A percentile compares a stretch with the other conserved stretches of the same genome.
Evolutionary conservation across 2,329 filamentous ascomycete genomes (phyloP).

Genomic region (Aspergillus glaucus): DNA sequence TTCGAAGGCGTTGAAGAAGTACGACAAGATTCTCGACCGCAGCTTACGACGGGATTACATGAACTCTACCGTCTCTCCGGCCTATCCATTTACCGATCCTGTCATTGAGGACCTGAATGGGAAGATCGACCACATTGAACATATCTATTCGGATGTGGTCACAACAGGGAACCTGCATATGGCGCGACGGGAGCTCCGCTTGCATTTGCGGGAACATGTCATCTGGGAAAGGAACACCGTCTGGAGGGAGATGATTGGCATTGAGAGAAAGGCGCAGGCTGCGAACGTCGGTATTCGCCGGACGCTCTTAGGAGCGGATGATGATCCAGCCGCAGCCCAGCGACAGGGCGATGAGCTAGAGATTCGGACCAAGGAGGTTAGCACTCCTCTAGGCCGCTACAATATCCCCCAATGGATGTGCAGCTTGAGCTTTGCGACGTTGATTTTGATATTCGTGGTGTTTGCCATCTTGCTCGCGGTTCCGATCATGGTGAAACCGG

Average conservation of each 20-base stretch:
- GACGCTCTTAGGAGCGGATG: conserved; percentile 70
- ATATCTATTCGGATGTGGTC: conserved; percentile 72
- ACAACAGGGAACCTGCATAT: conserved; percentile 71
- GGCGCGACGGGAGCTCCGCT: conserved; percentile 76
- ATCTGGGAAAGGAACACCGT: conserved; percentile 99
- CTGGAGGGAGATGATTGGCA: conserved; percentile 97
- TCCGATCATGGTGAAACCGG: conserved; percentile 76
- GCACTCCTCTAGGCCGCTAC: conserved; percentile 73
- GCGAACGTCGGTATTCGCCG: conserved; percentile 76
- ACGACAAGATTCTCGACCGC: conserved; percentile 89
- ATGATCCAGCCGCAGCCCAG: conserved; percentile 60
- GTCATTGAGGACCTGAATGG: conserved; percentile 66
- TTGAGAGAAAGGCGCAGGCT: conserved; percentile 90
- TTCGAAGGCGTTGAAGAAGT: conserved; percentile 94
- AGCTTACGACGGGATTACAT: conserved; percentile 74
- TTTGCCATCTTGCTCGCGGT: conserved; percentile 69
- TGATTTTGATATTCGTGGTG: conserved; percentile 63
- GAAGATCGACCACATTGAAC: conserved; percentile 68
- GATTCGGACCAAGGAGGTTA: conserved; percentile 59
- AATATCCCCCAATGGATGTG: conserved; percentile 74
- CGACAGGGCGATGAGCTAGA: conserved; percentile 80
- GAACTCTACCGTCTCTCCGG: conserved; percentile 63
- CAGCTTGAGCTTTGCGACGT: conserved; percentile 70
- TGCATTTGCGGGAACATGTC: conserved; percentile 91
- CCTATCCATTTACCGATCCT: conserved; percentile 71